A percentile compares a stretch with the other conserved stretches of the same genome.
Evolutionary conservation across 495 filamentous ascomycete species (phyloP).

Genomic region (Neurospora sp.): DNA sequence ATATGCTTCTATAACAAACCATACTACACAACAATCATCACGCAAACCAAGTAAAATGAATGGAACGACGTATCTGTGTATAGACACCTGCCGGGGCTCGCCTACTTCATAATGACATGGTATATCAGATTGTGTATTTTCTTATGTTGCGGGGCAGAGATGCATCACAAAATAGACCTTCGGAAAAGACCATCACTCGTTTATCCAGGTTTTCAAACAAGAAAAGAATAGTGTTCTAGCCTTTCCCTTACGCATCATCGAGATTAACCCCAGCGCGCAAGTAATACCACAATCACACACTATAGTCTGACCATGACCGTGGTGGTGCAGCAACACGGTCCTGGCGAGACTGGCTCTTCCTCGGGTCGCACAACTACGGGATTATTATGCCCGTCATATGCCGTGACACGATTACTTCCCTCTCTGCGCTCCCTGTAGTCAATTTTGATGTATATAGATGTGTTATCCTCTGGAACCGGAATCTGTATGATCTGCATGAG

Average conservation of each 20-base stretch:
- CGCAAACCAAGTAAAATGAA: background rate
- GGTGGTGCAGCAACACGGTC: too few species aligned
- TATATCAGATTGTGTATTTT: too few species aligned
- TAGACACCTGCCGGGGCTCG: background rate
- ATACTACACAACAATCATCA: background rate
- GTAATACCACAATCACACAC: too few species aligned
- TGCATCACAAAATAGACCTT: background rate
- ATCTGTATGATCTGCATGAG: background rate
- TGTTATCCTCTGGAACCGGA: too few species aligned
- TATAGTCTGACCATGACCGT: too few species aligned
- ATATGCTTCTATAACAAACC: background rate
- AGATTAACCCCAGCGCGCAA: background rate
- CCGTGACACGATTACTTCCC: background rate
- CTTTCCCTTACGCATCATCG: background rate
- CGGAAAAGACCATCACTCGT: background rate
- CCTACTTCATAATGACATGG: background rate
- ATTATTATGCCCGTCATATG: background rate
- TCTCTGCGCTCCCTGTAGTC: background rate
- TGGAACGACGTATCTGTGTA: background rate
- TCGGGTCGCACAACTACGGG: background rate
- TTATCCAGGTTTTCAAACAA: background rate
- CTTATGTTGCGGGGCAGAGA: too few species aligned
- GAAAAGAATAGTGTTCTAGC: background rate
- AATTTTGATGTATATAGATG: background rate
- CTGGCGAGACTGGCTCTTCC: background rate